phyloP scores from a whole-genome alignment of 106 monocot genomes.

The Dactylorhiza incarnata region DNA sequence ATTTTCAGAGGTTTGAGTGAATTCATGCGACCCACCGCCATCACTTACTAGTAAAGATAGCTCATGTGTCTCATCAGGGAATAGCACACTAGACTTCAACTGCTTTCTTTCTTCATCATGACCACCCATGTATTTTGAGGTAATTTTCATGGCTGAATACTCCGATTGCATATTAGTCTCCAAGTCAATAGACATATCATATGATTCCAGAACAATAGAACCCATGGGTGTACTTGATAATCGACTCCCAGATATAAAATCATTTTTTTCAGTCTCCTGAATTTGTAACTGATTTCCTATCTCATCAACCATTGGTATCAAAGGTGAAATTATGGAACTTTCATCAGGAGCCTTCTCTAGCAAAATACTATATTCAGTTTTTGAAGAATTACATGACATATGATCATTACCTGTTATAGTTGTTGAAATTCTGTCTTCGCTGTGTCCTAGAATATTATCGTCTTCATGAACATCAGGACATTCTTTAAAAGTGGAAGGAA shows the following conservation, averaged over 20 bases:
- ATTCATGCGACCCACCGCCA: neutral
- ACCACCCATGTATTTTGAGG: neutral
- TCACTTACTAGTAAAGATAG: neutral
- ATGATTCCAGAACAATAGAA: conserved; percentile 5
- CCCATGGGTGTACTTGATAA: neutral
- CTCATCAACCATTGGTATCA: neutral
- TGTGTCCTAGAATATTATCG: neutral
- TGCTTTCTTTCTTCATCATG: neutral
- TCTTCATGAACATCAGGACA: neutral
- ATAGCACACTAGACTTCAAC: conserved; percentile 10
- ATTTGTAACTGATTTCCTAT: neutral
- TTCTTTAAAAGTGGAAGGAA: neutral
- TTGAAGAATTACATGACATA: neutral
- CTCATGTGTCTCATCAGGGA: neutral
- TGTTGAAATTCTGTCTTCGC: neutral
- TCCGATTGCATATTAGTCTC: conserved; percentile 5
- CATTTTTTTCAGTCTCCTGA: neutral
- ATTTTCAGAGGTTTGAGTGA: conserved; percentile 3
- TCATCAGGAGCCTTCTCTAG: neutral
- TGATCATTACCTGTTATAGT: neutral
- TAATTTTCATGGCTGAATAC: neutral
- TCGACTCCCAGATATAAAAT: neutral
- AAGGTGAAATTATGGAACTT: neutral
- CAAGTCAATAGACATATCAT: neutral
- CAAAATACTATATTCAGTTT: conserved; percentile 2